Evolutionary conservation across 2,329 filamentous ascomycete species (phyloP), one percentile per base, ranked within the genome.

Genomic region (Penicillium sp.): DNA sequence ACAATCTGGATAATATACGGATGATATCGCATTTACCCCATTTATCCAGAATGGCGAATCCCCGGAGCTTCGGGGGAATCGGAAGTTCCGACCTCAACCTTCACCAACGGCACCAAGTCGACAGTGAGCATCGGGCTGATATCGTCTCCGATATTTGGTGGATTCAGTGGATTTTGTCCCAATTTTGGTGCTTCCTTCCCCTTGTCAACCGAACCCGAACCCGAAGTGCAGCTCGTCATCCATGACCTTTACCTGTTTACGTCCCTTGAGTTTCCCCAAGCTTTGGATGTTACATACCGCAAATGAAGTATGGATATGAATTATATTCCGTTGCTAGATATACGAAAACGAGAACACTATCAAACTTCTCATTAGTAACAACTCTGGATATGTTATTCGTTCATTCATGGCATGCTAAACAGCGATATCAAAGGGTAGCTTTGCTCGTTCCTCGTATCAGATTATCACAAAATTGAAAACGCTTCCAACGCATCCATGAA

Each of bases 401-500:
- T 18, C 16, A 18, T 10, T 18, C n/a, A 40, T 18, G 21, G 18
- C 38, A 5, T n/a, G 16, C n/a, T 40, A 16, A 18, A 40, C 8
- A 40, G 36, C 8, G 49, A 52, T 39, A 31, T 36, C 13, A 43
- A 52, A 49, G 10, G 24, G 39, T 42, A 34, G 29, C 18, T 18
- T 16, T 11, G 31, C n/a, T 36, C 13, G 13, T n/a, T 36, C n/a
- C 6, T n/a, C 34, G n/a, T 16, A n/a, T n/a, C 24, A 27, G 24
- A 6, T n/a, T 10, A 50, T 53, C 43, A 62, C 2, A 62, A 36
- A 38, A 64, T 52, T 7, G 58, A 59, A 36, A 75, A 67, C 2
- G 67, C 68, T 49, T 75, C 73, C 42, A 76, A 52, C n/a, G 72
- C 73, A 62, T 74, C 70, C 59, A 76, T 62, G 50, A 75, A 73